Conservation (phyloP, 192 early-diverging fungal species). For the Backusella psychrophila region DNA sequence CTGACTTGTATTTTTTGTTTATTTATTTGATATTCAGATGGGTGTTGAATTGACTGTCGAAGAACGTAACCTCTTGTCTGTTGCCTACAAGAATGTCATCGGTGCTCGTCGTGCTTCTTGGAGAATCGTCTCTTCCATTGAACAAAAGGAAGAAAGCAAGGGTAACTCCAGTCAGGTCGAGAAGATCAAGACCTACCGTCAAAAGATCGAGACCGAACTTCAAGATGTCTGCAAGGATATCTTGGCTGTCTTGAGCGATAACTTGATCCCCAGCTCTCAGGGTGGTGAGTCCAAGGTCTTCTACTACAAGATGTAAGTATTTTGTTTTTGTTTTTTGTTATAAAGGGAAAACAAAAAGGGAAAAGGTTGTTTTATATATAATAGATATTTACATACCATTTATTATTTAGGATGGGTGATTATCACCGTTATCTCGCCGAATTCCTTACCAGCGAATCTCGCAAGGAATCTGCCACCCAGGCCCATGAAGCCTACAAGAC, state of each 20-base stretch:
- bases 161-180: slow-evolving; percentile 88
- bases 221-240: slow-evolving; percentile 95
- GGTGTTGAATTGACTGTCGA: slow-evolving; percentile 93
- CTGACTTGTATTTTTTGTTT: slow-evolving; percentile 3
- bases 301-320: slow-evolving; percentile 97
- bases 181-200: slow-evolving; percentile 93
- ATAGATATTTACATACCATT: slow-evolving; percentile 4
- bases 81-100: slow-evolving; percentile 99
- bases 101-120: slow-evolving; percentile 98
- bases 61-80: slow-evolving; percentile 97
- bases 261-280: slow-evolving; percentile 89
- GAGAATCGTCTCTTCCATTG: slow-evolving; percentile 99
- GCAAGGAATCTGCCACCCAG: slow-evolving; percentile 76
- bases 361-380: slow-evolving; percentile 8
- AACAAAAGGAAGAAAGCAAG: slow-evolving; percentile 98
- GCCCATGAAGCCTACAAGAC: slow-evolving; percentile 94
- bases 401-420: slow-evolving; percentile 87
- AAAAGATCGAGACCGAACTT: slow-evolving; percentile 95
- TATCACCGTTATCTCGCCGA: slow-evolving; percentile 99
- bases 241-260: slow-evolving; percentile 82
- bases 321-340: background rate
- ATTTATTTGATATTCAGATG: slow-evolving; percentile 48
- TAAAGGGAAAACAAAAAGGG: background rate
- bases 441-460: slow-evolving; percentile 86
- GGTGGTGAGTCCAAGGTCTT: slow-evolving; percentile 99